A percentile compares a stretch with the other conserved stretches of the same genome.
These are phyloP conservation scores for Blastomyces parvus DNA, from an alignment of 2,329 filamentous ascomycete genomes.

Conservation along the genomic window DNA sequence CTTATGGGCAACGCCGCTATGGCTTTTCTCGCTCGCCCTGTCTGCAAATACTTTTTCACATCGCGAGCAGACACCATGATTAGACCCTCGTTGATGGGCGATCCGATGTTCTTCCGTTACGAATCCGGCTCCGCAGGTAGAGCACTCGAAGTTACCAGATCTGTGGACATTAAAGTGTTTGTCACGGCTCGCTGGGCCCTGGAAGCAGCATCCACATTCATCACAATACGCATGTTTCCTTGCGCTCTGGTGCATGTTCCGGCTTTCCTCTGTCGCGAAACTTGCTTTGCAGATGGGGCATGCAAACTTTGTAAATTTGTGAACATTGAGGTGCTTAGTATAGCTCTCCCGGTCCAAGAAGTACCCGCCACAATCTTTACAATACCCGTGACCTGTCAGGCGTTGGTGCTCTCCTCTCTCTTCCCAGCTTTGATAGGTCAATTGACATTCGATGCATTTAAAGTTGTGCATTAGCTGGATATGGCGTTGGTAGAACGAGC, in stretches of 20 bases:
- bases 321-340: background rate
- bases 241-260: background rate
- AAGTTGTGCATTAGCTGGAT: constrained; percentile 12
- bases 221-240: background rate
- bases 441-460: constrained; percentile 10
- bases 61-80: background rate
- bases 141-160: background rate
- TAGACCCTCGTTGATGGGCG: background rate
- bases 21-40: background rate
- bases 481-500: constrained; percentile 9
- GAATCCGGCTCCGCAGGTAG: background rate
- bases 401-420: constrained; percentile 12
- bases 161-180: background rate
- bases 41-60: constrained; percentile 2
- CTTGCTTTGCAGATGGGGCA: background rate
- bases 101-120: background rate
- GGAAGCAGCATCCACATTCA: background rate
- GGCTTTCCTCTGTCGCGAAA: background rate
- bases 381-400: constrained; percentile 12
- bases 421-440: constrained; percentile 3
- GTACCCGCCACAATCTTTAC: constrained; percentile 13
- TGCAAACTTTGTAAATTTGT: background rate
- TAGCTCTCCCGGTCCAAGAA: constrained; percentile 8
- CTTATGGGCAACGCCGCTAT: background rate
- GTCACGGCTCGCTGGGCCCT: background rate